phyloP scores from a whole-genome alignment of 1,284 basidiomycete genomes.

The Marasmius fiardii region DNA sequence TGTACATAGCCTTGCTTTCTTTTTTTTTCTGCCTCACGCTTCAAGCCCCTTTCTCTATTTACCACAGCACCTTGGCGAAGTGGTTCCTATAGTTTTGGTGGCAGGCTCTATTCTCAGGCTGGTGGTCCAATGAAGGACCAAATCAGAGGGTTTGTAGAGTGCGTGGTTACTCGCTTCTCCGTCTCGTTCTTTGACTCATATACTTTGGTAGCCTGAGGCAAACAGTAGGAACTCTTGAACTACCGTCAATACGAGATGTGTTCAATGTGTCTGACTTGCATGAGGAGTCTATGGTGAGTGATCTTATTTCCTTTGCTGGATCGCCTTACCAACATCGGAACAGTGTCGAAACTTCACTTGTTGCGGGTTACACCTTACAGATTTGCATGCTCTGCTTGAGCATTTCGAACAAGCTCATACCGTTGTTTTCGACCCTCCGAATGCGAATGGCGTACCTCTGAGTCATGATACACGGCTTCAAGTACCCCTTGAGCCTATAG shows the following conservation, averaged over 20 bases:
- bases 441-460: slow-evolving; percentile 37
- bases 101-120: slow-evolving; percentile 49
- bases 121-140: slow-evolving; percentile 54
- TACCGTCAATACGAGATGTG: slow-evolving; percentile 53
- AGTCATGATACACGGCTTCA: slow-evolving; percentile 40
- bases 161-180: slow-evolving; percentile 23
- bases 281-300: slow-evolving; percentile 64
- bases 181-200: slow-evolving; percentile 38
- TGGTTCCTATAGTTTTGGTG: slow-evolving; percentile 58
- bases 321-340: slow-evolving; percentile 3
- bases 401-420: slow-evolving; percentile 87
- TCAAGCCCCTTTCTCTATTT: slow-evolving; percentile 72
- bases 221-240: slow-evolving; percentile 47
- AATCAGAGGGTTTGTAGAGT: slow-evolving; percentile 62
- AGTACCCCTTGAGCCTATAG: slow-evolving; percentile 41
- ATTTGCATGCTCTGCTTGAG: slow-evolving; percentile 82
- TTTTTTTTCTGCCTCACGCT: too few species aligned
- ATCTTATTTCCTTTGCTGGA: background rate
- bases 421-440: slow-evolving; percentile 56
- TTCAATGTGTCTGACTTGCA: slow-evolving; percentile 65
- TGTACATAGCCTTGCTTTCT: too few species aligned
- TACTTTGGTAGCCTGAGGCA: slow-evolving; percentile 46
- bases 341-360: slow-evolving; percentile 82
- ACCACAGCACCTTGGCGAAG: slow-evolving; percentile 65
- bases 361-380: slow-evolving; percentile 75